Conservation (phyloP, 495 filamentous ascomycete genomes). For the Parathielavia appendiculata region DNA sequence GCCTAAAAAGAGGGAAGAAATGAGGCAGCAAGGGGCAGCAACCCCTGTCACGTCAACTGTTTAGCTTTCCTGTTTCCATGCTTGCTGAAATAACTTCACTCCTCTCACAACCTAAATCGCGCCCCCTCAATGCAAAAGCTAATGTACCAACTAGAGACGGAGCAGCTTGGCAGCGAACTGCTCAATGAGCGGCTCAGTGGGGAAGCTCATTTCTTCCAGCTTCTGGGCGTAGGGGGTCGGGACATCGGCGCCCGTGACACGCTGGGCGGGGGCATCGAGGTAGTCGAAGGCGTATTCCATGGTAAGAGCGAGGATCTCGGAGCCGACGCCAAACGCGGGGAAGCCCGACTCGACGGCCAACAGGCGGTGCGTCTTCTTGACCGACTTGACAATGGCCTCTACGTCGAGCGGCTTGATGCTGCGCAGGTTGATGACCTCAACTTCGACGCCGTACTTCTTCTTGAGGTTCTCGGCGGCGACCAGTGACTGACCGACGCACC, state of each 20-base stretch:
- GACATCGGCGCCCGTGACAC: conserved; percentile 93
- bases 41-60: neutral
- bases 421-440: conserved; percentile 95
- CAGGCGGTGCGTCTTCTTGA: conserved; percentile 95
- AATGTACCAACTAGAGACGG: conserved; percentile 47
- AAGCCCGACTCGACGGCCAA: conserved; percentile 93
- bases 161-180: conserved; percentile 78
- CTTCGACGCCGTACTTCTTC: conserved; percentile 92
- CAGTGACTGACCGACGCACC: conserved; percentile 90
- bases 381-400: conserved; percentile 87
- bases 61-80: neutral
- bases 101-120: neutral
- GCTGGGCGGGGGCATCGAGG: conserved; percentile 84
- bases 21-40: neutral
- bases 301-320: conserved; percentile 86
- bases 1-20: conserved; percentile 12
- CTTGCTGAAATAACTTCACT: conserved; percentile 3
- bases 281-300: conserved; percentile 99
- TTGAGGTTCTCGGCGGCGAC: conserved; percentile 82
- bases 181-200: conserved; percentile 76
- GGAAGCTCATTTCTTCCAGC: conserved; percentile 90
- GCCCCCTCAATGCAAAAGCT: neutral
- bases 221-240: conserved; percentile 87
- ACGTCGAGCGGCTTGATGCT: conserved; percentile 95
- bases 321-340: conserved; percentile 85